phyloP scores from a whole-genome alignment of 176 grass and related monocot genomes.

The Neostapfia colusana region DNA sequence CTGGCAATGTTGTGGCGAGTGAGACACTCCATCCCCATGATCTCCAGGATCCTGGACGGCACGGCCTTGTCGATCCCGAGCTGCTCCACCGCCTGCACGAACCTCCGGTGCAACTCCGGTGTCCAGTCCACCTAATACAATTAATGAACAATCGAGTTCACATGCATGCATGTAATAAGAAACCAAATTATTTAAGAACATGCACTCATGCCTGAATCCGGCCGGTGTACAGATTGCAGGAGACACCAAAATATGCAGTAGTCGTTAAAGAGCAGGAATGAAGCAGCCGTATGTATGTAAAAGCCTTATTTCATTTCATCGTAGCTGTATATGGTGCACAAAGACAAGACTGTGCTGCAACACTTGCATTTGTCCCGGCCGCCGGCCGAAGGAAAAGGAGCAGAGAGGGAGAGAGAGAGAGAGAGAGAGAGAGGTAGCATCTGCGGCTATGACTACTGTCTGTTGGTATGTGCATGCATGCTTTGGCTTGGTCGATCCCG shows the following conservation, averaged over 20 bases:
- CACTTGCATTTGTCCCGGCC: not conserved
- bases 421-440: too few species aligned
- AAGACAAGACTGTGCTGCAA: not conserved
- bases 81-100: slow-evolving; percentile 96
- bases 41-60: slow-evolving; percentile 87
- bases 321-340: not conserved
- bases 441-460: not conserved
- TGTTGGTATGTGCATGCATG: not conserved
- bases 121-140: slow-evolving; percentile 85
- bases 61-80: slow-evolving; percentile 95
- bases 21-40: slow-evolving; percentile 86
- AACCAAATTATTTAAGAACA: not conserved
- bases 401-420: not conserved
- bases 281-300: too few species aligned
- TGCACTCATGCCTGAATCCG: not conserved
- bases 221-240: not conserved
- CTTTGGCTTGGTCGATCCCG: slow-evolving; percentile 30
- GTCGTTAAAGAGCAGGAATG: too few species aligned
- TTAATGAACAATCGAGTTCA: not conserved
- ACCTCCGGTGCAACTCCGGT: slow-evolving; percentile 91
- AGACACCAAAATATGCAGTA: too few species aligned
- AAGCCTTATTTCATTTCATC: not conserved
- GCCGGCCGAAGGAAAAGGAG: not conserved
- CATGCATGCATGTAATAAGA: not conserved
- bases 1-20: slow-evolving; percentile 93